Base-by-base conservation (phyloP, 768 basidiomycete species). In the Leccinum variicolor region DNA sequence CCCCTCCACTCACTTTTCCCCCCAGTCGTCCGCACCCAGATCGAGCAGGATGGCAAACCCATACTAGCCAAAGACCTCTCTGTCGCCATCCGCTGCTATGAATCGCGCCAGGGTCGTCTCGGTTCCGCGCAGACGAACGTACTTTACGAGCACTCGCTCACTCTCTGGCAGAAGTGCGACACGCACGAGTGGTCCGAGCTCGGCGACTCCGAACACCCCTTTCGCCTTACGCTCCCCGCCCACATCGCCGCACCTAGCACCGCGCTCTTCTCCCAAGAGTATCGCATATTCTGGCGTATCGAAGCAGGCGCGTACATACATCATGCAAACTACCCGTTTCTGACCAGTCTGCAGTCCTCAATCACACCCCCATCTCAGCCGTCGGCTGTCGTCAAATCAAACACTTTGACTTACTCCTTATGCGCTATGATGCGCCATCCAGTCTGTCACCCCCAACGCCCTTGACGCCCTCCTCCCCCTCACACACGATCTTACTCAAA, bases 1-100 rank as follows among this genome's bases (percentile, higher is more conserved):
- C 21, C 47, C 13, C 6, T 3, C 46, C 34, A 17, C 55, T 60
- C 61, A 55, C 23, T 28, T 25, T 14, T 9, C 21, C 56, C 62
- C 55, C 63, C 46, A 89, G 84, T 87, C 67, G 87, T 93, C 34
- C 79, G 84, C 60, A 90, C 88, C 45, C 81, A 77, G 60, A 74
- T 87, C 53, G 90, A 92, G 63, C 80, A 81, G 19, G 91, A 92
- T 73, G 75, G 76, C 26, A 89, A 85, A 69, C 80, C 78, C 17
- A 77, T 94, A 54, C 82, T 76, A 10, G 85, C 86, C 62, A 85
- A 81, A 63, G 82, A 84, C 41, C 74, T 92, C 64, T 79, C 81
- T 52, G 78, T 96, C 64, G 81, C 85, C n/a, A 82, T 94, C 46
- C 83, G 90, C 46, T 94, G 91, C 73, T 92, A 92, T 69, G 91